Conservation (phyloP, 2,329 filamentous ascomycete genomes). For the Lasiodiplodia theobromae region DNA sequence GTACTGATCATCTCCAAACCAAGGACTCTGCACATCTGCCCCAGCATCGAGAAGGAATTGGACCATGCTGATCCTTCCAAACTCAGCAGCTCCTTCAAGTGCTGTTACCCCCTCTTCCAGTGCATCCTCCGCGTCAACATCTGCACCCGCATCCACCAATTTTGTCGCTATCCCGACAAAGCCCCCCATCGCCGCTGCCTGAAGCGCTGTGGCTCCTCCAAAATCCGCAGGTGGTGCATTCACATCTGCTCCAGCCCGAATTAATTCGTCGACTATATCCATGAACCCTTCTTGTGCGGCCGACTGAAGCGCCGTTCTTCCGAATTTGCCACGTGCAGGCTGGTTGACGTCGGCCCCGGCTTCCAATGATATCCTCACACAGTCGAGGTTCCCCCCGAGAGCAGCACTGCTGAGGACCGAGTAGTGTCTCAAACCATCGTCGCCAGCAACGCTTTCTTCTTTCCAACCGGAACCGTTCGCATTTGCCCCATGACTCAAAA, state of each 20-base stretch:
- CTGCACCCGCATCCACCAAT: slow-evolving; percentile 35
- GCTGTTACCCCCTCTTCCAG: slow-evolving; percentile 36
- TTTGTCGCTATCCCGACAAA: slow-evolving; percentile 35
- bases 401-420: background rate
- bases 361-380: background rate
- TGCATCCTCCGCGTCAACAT: slow-evolving; percentile 35
- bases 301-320: background rate
- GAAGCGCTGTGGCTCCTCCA: slow-evolving; percentile 38
- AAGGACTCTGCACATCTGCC: slow-evolving; percentile 19
- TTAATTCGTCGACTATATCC: slow-evolving; percentile 31
- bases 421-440: background rate
- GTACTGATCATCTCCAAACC: background rate
- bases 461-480: background rate
- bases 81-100: slow-evolving; percentile 39
- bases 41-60: slow-evolving; percentile 39
- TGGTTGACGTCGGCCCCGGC: background rate
- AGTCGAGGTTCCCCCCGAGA: too few relatives aligned
- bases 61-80: slow-evolving; percentile 42
- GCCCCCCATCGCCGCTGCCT: slow-evolving; percentile 38
- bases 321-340: background rate
- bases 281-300: background rate
- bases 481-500: background rate
- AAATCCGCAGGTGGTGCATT: slow-evolving; percentile 18
- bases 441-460: background rate
- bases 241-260: slow-evolving; percentile 25